Base-by-base conservation (phyloP, 345 rosid genomes). In the Salix brachista region DNA sequence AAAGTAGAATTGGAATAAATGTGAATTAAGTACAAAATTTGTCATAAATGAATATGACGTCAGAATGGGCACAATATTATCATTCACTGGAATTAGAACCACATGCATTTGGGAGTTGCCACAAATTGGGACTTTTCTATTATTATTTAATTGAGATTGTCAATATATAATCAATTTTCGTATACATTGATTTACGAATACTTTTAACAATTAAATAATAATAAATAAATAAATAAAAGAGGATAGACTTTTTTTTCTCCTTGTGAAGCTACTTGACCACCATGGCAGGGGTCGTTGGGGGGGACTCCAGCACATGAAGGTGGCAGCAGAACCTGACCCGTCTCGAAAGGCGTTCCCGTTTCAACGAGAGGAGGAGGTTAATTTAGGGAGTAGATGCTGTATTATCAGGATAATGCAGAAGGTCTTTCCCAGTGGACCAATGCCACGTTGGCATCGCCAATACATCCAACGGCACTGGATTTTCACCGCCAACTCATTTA, bases 281-380 rank as follows among this genome's bases (percentile, higher is more conserved):
- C 48, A 8, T 37, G 8, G 21, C 65, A 73, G 64, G 48, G 41
- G 60, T 72, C 28, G 80, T 46, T 52, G 69, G 65, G 69, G 65
- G 69, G 65, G 66, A 81, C 75, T 81, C 75, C 81, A 75, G 88
- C 84, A 76, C 85, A 87, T 60, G 82, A 71, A 70, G 61, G 58
- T 28, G 16, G 74, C 67, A 34, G 68, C 54, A 71, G 80, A 61
- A 81, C 87, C 90, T 88, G 85, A 88, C 85, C 93, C 88, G 28
- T 75, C 91, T 89, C 81, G 90, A 80, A 81, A 83, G 37, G 90
- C 86, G 89, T 74, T 86, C 87, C 87, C 61, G 13, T 70, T 86
- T 71, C 70, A 56, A 68, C 18, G 23, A 68, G 75, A 71, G 54
- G 67, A 70, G 76, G 28, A 48, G 66, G 69, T 65, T 60, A 42